Evolutionary conservation across 2,329 filamentous ascomycete genomes (phyloP).

Genomic region (Diaporthe sp.): DNA sequence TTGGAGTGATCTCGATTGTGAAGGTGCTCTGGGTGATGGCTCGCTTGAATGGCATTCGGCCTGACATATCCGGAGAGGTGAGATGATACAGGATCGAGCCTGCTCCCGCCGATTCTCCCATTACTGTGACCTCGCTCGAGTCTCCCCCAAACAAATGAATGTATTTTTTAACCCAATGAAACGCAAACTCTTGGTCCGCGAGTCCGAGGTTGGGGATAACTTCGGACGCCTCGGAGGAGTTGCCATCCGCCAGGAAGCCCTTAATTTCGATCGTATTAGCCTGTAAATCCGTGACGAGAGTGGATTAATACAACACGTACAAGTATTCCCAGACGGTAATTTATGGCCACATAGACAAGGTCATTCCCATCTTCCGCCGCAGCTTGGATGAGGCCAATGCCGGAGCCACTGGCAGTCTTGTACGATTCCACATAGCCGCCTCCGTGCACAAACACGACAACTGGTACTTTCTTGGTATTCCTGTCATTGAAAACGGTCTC

Average conservation of each 20-base stretch:
- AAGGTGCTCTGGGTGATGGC: not conserved
- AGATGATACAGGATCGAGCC: not conserved
- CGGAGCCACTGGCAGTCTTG: not conserved
- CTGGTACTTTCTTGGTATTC: not conserved
- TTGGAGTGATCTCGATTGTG: not conserved
- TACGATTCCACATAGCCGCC: not conserved
- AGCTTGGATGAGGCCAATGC: not conserved
- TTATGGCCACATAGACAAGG: not conserved
- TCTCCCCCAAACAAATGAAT: not conserved
- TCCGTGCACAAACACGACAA: not conserved
- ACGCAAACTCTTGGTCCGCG: not conserved
- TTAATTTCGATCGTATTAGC: not conserved
- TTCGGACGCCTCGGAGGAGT: not conserved
- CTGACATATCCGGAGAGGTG: not conserved
- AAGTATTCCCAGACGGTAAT: not conserved
- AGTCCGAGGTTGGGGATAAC: not conserved
- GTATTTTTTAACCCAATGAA: not conserved
- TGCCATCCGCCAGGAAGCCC: not conserved
- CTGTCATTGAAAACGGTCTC: not conserved
- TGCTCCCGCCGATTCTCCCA: constrained; percentile 2
- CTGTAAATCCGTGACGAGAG: not conserved
- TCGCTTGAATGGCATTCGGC: not conserved
- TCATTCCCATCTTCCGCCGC: not conserved
- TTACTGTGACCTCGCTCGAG: not conserved
- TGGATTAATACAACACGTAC: not conserved